Conservation (phyloP, 805 yeast genomes). For the Kurtzmaniella fragi region DNA sequence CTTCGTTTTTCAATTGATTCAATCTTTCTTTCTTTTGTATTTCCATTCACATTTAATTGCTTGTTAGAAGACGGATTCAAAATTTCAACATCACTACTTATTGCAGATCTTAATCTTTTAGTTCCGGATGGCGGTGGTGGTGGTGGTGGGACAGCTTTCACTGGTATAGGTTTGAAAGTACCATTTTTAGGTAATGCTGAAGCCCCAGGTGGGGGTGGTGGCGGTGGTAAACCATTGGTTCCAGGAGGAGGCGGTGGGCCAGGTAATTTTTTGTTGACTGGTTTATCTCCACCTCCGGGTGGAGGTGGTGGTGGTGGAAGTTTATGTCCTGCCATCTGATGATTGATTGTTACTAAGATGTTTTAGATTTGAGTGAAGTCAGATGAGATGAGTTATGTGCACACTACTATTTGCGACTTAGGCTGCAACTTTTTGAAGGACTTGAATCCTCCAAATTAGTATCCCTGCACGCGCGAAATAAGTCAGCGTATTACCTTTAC, state of each 20-base stretch:
- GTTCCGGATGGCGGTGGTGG: slow-evolving; percentile 12
- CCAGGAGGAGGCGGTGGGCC: slow-evolving; percentile 36
- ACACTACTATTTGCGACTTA: too few species aligned
- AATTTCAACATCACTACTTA: slow-evolving; percentile 3
- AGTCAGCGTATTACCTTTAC: too few species aligned
- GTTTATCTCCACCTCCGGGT: neutral
- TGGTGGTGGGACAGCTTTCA: slow-evolving; percentile 18
- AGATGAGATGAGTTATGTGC: too few species aligned
- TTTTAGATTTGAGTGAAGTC: too few species aligned
- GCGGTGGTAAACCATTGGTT: slow-evolving; percentile 12
- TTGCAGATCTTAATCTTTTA: slow-evolving; percentile 2
- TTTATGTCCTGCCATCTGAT: too few species aligned
- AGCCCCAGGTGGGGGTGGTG: slow-evolving; percentile 28
- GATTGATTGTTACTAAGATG: too few species aligned
- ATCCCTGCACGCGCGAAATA: too few species aligned
- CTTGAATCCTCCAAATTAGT: too few species aligned
- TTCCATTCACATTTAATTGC: slow-evolving; percentile 8
- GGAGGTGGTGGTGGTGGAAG: slow-evolving; percentile 10
- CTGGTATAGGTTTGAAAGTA: slow-evolving; percentile 1
- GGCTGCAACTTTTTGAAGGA: neutral
- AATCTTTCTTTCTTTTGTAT: slow-evolving; percentile 5
- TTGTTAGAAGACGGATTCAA: slow-evolving; percentile 31
- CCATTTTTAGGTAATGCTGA: slow-evolving; percentile 2
- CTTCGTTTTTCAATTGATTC: slow-evolving; percentile 24
- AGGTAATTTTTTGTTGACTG: slow-evolving; percentile 11